Evolutionary conservation across 1,284 basidiomycete species (phyloP).

Genomic region (Rhodotorula sp.): DNA sequence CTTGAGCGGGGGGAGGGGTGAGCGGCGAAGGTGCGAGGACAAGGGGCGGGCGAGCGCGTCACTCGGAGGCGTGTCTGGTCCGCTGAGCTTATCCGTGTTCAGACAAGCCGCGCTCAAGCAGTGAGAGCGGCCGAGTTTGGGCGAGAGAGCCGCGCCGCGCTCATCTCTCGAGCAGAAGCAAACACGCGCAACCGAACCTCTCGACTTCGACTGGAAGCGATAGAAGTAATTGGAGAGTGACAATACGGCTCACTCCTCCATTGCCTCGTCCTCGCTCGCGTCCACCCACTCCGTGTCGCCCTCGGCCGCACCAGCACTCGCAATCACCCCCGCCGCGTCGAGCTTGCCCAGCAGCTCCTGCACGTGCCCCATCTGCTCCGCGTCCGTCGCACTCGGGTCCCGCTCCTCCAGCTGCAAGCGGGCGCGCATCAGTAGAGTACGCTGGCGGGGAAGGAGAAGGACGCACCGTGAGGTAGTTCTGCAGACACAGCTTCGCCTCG

Average conservation of each 20-base stretch:
- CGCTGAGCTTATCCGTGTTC: no score
- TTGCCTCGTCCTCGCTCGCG: slow-evolving; percentile 63
- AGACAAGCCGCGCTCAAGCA: no score
- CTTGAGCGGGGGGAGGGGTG: not conserved
- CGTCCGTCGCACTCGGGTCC: slow-evolving; percentile 72
- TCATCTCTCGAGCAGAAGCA: no score
- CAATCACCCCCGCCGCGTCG: slow-evolving; percentile 67
- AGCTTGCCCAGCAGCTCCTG: slow-evolving; percentile 71
- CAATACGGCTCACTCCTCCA: slow-evolving; percentile 57
- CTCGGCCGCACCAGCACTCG: slow-evolving; percentile 56
- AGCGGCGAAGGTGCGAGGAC: no score
- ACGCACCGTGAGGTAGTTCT: slow-evolving; percentile 75
- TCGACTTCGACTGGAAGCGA: no score
- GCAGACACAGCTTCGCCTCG: slow-evolving; percentile 76
- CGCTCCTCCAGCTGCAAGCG: slow-evolving; percentile 62
- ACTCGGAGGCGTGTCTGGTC: no score
- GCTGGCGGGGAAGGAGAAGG: not conserved
- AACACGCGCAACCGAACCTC: no score
- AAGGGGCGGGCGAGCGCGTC: no score
- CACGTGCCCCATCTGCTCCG: slow-evolving; percentile 75
- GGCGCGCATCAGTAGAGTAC: not conserved
- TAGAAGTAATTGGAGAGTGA: no score
- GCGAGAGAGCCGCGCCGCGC: no score
- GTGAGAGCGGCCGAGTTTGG: no score
- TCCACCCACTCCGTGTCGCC: slow-evolving; percentile 57